Evolutionary conservation across 495 filamentous ascomycete genomes (phyloP).

Genomic region (Neurospora sp.): DNA sequence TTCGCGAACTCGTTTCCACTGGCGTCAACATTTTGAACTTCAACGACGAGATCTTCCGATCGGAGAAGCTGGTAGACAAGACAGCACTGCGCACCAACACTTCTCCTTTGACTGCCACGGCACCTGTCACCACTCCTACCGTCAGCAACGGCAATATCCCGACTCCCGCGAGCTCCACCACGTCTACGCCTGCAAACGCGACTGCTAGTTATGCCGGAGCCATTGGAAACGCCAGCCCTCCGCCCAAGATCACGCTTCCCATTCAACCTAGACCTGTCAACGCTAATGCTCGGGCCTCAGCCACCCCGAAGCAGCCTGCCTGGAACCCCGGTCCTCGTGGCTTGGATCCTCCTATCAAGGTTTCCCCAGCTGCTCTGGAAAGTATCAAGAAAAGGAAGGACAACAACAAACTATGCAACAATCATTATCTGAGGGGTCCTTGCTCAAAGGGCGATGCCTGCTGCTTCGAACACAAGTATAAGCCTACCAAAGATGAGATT

Average conservation of each 20-base stretch:
- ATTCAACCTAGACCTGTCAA: constrained; percentile 11
- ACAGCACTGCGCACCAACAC: background rate
- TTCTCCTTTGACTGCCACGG: background rate
- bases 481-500: constrained; percentile 55
- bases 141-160: constrained; percentile 2
- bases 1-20: constrained; percentile 49
- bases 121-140: background rate
- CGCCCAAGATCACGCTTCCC: constrained; percentile 28
- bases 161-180: background rate
- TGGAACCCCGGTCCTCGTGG: constrained; percentile 47
- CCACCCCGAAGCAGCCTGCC: constrained; percentile 12
- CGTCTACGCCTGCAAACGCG: constrained; percentile 8
- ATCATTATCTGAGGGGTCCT: constrained; percentile 66
- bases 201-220: constrained; percentile 26
- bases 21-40: constrained; percentile 52
- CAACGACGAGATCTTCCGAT: constrained; percentile 53
- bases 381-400: constrained; percentile 65
- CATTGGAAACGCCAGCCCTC: constrained; percentile 24
- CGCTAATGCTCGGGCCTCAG: constrained; percentile 5
- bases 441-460: constrained; percentile 66
- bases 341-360: constrained; percentile 37
- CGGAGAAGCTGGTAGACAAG: constrained; percentile 40
- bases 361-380: constrained; percentile 55
- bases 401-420: constrained; percentile 73
- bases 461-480: constrained; percentile 66